A percentile compares a stretch with the other conserved stretches of the same genome.
Conservation (phyloP, 495 filamentous ascomycete genomes). For the Chaetomium cochliodes region DNA sequence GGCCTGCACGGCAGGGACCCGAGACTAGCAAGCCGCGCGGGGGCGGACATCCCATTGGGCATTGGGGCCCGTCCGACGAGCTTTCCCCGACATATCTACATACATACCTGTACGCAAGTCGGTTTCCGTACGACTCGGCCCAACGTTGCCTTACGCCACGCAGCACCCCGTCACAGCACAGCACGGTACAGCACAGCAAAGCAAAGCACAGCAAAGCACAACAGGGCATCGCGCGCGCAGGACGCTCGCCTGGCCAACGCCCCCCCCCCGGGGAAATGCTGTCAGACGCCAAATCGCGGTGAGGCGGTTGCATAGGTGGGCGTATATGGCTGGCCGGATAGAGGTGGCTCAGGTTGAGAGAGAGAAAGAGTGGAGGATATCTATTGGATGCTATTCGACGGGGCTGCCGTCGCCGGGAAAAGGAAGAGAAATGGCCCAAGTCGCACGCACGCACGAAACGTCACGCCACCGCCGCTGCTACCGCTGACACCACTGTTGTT, state of each 20-base stretch:
- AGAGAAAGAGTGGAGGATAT: neutral
- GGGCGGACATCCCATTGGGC: neutral
- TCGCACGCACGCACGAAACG: neutral
- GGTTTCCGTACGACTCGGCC: too few species aligned
- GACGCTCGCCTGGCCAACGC: too few species aligned
- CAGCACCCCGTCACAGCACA: too few species aligned
- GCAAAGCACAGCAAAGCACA: too few species aligned
- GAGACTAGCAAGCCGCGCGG: neutral
- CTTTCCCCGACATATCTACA: neutral
- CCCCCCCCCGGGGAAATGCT: neutral
- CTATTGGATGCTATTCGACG: neutral
- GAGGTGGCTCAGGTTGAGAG: neutral
- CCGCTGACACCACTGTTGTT: neutral
- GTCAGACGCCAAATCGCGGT: constrained; percentile 34
- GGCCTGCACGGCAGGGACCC: neutral
- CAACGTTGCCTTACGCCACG: too few species aligned
- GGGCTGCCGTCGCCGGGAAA: neutral
- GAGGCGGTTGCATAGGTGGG: too few species aligned
- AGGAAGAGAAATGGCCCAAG: neutral
- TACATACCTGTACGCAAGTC: too few species aligned
- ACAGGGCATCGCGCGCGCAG: too few species aligned
- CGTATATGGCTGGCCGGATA: too few species aligned
- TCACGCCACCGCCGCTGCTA: neutral
- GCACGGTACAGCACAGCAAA: too few species aligned
- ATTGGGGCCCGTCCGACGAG: neutral